phyloP scores from a whole-genome alignment of 257 asterid species.

The Linaria vulgaris region DNA sequence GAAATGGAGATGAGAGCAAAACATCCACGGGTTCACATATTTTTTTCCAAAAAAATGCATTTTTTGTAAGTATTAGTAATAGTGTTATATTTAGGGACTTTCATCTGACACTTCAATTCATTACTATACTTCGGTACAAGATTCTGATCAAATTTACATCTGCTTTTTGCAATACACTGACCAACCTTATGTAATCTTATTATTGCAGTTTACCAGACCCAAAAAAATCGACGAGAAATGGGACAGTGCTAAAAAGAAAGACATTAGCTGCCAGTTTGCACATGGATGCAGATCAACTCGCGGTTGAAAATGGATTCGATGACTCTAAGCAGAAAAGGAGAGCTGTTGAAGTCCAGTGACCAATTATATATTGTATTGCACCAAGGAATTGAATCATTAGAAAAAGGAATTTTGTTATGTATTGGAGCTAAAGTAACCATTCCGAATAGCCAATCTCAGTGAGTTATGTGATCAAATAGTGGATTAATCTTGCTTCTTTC shows the following conservation, averaged over 20 bases:
- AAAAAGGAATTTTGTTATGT: conserved; percentile 1
- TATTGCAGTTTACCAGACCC: conserved; percentile 44
- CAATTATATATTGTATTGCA: conserved; percentile 4
- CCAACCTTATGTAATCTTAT: neutral
- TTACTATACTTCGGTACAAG: neutral
- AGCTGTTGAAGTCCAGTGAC: conserved; percentile 20
- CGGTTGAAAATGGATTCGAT: conserved; percentile 26
- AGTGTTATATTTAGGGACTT: too few relatives aligned
- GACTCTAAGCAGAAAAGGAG: conserved; percentile 18
- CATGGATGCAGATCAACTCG: conserved; percentile 22
- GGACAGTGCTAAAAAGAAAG: conserved; percentile 35
- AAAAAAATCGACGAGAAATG: conserved; percentile 32
- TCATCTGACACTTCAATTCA: neutral
- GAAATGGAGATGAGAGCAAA: too few relatives aligned
- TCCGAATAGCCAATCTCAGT: conserved; percentile 1
- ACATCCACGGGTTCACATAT: too few relatives aligned
- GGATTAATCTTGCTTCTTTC: neutral
- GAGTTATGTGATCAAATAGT: neutral
- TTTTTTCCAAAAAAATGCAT: too few relatives aligned
- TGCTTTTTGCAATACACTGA: neutral
- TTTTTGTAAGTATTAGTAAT: too few relatives aligned
- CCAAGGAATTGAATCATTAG: conserved; percentile 23
- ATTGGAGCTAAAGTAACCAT: neutral
- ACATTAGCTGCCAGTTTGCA: conserved; percentile 25
- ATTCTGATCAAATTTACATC: conserved; percentile 2